Evolutionary conservation across 306 rosid genomes (phyloP), one percentile per base, ranked within the genome.

Genomic region (Acacia confusa): DNA sequence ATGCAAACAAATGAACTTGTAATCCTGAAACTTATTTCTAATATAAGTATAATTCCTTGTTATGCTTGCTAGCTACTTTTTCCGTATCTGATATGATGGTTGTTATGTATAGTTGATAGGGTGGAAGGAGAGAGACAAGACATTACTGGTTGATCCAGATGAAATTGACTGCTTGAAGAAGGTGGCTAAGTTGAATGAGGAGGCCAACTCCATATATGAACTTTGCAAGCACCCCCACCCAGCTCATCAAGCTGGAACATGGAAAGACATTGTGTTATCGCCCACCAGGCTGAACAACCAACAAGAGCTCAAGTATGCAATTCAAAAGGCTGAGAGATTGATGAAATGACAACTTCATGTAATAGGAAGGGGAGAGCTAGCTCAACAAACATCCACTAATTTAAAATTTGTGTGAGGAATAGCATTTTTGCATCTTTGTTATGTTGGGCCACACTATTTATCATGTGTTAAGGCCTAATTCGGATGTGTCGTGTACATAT

Each of bases 221-320:
- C 97, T 95, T 78, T 90, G 89, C 91, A 89, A 85, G 87, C 82
- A 53, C 52, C 97, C 99, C 7, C 92, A 92, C 81, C 97, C 97
- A 44, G 93, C 92, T 78, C 87, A 82, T 76, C 81, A 86, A 81
- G 87, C 87, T 34, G 97, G 99, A 41, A 83, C 93, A 70, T 95
- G 99, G 99, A 95, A 95, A 84, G 99, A 92, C 85, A 92, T 95
- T 76, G 97, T 91, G 19, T 85, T 93, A 66, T 95, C 97, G 24
- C 99, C 99, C 80, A 89, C 99, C 68, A 89, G 99, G 82, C 58
- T 91, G 86, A 88, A 92, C 87, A 89, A 91, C 75, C 97, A 95
- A 85, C 87, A 91, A 75, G 99, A 93, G 86, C 97, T 95, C 76
- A 95, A 91, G 92, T 91, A 83, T 83, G 89, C 95, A 79, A 95